phyloP scores from a whole-genome alignment of 495 filamentous ascomycete genomes.

The Penicillium goetzii region DNA sequence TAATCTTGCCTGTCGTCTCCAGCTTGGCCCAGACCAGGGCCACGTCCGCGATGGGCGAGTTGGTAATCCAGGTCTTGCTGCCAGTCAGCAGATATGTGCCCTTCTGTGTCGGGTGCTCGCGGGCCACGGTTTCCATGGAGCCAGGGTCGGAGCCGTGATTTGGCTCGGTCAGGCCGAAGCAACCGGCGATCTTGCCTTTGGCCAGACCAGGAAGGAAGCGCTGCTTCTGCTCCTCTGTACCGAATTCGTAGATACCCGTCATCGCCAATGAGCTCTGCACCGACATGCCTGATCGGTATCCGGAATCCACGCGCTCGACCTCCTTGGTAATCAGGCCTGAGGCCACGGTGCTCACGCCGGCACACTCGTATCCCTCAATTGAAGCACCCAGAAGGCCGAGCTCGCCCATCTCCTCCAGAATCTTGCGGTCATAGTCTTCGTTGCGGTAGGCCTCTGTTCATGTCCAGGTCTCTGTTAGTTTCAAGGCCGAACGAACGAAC shows the following conservation, averaged over 20 bases:
- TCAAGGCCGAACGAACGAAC: background rate
- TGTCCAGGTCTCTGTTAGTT: background rate
- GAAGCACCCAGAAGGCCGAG: constrained; percentile 88
- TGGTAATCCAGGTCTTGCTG: constrained; percentile 98
- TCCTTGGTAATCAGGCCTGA: constrained; percentile 93
- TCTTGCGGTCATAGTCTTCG: constrained; percentile 86
- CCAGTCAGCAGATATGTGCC: constrained; percentile 82
- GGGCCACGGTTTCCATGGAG: constrained; percentile 89
- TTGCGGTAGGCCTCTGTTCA: constrained; percentile 86
- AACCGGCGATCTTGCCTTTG: constrained; percentile 83
- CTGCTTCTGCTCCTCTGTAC: constrained; percentile 87
- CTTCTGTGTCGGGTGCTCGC: constrained; percentile 83
- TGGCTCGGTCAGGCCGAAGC: constrained; percentile 94
- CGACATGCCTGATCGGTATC: constrained; percentile 94
- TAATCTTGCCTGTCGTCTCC: constrained; percentile 87
- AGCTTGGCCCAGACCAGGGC: constrained; percentile 95
- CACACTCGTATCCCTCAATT: constrained; percentile 90
- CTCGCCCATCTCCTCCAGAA: constrained; percentile 95
- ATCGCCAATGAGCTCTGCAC: constrained; percentile 95
- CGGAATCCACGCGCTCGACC: constrained; percentile 93
- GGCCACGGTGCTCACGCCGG: constrained; percentile 90
- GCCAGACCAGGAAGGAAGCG: constrained; percentile 82
- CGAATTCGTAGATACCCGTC: constrained; percentile 96
- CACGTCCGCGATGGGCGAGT: constrained; percentile 91
- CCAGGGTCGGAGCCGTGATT: constrained; percentile 98